phyloP scores from a whole-genome alignment of 1,139 yeast species.

The Yamadazyma sp. region DNA sequence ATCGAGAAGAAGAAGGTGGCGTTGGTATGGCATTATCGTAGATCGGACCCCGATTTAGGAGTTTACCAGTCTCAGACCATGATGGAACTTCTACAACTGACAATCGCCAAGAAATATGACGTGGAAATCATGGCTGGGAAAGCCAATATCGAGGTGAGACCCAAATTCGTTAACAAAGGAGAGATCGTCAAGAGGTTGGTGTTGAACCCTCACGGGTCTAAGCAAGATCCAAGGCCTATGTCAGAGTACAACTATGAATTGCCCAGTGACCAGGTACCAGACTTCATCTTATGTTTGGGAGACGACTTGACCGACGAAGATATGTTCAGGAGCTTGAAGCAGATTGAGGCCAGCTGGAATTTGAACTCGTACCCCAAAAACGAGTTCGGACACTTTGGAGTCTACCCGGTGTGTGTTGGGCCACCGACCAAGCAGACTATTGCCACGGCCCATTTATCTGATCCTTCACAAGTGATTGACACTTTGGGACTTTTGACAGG shows the following conservation, averaged over 20 bases:
- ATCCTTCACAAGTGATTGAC: slow-evolving; percentile 83
- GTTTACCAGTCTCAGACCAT: slow-evolving; percentile 79
- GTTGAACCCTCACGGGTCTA: slow-evolving; percentile 56
- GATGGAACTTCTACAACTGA: slow-evolving; percentile 58
- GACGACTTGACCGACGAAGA: slow-evolving; percentile 98
- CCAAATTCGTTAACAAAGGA: slow-evolving; percentile 91
- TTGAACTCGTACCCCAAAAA: slow-evolving; percentile 38
- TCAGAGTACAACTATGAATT: slow-evolving; percentile 28
- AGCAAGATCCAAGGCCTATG: slow-evolving; percentile 35
- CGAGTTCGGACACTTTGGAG: slow-evolving; percentile 55
- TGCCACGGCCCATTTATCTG: slow-evolving; percentile 85
- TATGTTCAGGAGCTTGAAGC: slow-evolving; percentile 79
- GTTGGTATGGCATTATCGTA: slow-evolving; percentile 95
- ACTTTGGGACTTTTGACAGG: slow-evolving; percentile 81
- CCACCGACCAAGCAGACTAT: slow-evolving; percentile 88
- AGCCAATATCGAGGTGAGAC: slow-evolving; percentile 96
- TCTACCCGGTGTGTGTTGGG: slow-evolving; percentile 91
- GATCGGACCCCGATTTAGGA: slow-evolving; percentile 92
- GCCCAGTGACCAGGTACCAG: slow-evolving; percentile 58
- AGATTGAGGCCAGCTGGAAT: slow-evolving; percentile 54
- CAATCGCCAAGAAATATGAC: slow-evolving; percentile 68
- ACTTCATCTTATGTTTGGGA: slow-evolving; percentile 85
- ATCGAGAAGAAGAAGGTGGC: slow-evolving; percentile 92
- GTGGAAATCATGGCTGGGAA: slow-evolving; percentile 93
- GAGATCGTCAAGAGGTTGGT: slow-evolving; percentile 87